Evolutionary conservation across 2,329 filamentous ascomycete species (phyloP).

Genomic region (Colletotrichum tofieldiae): DNA sequence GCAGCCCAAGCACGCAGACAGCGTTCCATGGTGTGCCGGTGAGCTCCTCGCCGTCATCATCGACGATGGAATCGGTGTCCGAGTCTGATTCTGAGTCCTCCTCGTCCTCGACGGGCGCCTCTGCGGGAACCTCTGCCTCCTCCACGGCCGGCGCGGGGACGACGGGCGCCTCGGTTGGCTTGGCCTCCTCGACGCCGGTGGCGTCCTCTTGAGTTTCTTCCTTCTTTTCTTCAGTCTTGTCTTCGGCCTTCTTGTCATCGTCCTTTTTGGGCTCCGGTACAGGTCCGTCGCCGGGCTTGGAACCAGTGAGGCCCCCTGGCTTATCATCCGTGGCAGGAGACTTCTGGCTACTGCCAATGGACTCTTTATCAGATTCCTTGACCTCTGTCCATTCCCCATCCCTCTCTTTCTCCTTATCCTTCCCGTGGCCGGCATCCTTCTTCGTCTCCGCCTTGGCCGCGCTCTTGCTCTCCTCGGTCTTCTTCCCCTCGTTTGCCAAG

Average conservation of each 20-base stretch:
- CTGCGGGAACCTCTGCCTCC: constrained; percentile 15
- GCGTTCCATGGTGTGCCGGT: constrained; percentile 56
- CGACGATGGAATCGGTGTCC: constrained; percentile 11
- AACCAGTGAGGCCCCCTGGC: neutral
- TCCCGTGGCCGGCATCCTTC: constrained; percentile 37
- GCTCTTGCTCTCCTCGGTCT: constrained; percentile 39
- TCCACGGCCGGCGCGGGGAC: neutral
- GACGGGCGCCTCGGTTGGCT: constrained; percentile 3
- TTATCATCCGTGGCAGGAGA: neutral
- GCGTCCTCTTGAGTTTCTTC: constrained; percentile 13
- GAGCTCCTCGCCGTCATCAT: constrained; percentile 41
- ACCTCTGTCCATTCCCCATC: constrained; percentile 25
- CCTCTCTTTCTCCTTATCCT: constrained; percentile 45
- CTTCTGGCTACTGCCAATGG: constrained; percentile 20
- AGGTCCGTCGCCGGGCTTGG: constrained; percentile 23
- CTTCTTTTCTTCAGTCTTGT: constrained; percentile 3
- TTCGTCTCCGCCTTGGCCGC: constrained; percentile 23
- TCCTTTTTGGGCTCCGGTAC: constrained; percentile 27
- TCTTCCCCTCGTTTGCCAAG: constrained; percentile 33
- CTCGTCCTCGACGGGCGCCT: constrained; percentile 37
- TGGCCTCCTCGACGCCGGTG: constrained; percentile 19
- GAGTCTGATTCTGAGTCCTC: constrained; percentile 34
- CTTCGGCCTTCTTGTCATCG: constrained; percentile 17
- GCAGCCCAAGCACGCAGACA: constrained; percentile 58
- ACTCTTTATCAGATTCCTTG: constrained; percentile 34